Evolutionary conservation across 2,329 filamentous ascomycete genomes (phyloP).

Genomic region (Amphichorda felina): DNA sequence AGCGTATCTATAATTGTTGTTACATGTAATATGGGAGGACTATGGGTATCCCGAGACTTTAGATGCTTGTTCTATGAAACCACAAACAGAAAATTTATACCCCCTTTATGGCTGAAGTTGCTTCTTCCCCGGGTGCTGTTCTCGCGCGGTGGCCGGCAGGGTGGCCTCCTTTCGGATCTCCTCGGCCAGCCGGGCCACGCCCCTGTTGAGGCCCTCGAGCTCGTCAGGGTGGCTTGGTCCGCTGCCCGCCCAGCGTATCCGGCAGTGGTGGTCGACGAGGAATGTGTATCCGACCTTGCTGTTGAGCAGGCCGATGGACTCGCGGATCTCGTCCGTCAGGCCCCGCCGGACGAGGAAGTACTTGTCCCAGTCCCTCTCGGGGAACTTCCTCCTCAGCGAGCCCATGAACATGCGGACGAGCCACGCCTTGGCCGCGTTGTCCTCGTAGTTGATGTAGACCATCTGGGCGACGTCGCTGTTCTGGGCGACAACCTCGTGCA

Average conservation of each 20-base stretch:
- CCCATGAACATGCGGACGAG: conserved; percentile 45
- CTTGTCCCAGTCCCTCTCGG: conserved; percentile 40
- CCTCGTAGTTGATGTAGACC: conserved; percentile 81
- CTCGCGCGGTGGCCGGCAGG: conserved; percentile 19
- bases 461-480: conserved; percentile 51
- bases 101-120: neutral
- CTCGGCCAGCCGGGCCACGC: conserved; percentile 48
- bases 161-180: conserved; percentile 34
- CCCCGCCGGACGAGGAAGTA: conserved; percentile 52
- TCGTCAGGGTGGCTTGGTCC: conserved; percentile 55
- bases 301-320: conserved; percentile 64
- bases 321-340: conserved; percentile 47
- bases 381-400: conserved; percentile 35
- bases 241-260: conserved; percentile 90
- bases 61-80: neutral
- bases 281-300: conserved; percentile 91
- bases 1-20: conserved; percentile 16
- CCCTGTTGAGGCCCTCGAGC: conserved; percentile 52
- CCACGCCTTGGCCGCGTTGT: conserved; percentile 58
- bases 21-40: conserved; percentile 13
- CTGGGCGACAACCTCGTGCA: conserved; percentile 48
- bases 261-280: conserved; percentile 75
- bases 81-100: neutral
- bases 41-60: neutral
- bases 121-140: conserved; percentile 14